These are phyloP conservation scores for Canavalia ensiformis DNA, from an alignment of 306 rosid genomes.

Conservation along the genomic window DNA sequence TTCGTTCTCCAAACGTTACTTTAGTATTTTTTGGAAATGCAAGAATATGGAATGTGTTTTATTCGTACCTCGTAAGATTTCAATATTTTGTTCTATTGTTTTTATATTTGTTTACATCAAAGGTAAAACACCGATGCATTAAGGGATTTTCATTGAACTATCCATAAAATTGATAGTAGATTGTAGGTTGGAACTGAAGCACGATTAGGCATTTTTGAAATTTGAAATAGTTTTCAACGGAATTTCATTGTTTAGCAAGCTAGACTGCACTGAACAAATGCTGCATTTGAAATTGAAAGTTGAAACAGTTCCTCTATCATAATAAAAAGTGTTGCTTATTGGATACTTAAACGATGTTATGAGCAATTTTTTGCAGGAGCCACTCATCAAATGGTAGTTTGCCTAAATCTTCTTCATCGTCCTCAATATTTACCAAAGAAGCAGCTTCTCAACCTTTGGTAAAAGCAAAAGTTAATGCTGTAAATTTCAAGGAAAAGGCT, in stretches of 20 bases:
- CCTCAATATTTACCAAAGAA: conserved; percentile 48
- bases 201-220: conserved; percentile 29
- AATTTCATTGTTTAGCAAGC: conserved; percentile 6
- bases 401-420: conserved; percentile 30
- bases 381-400: conserved; percentile 49
- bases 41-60: conserved; percentile 1
- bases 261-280: not conserved
- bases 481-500: conserved; percentile 45
- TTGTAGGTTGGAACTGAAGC: conserved; percentile 24
- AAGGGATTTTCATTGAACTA: conserved; percentile 4
- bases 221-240: not conserved
- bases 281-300: conserved; percentile 10
- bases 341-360: not conserved
- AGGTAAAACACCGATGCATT: not conserved
- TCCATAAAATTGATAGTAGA: not conserved
- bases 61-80: not conserved
- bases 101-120: not conserved
- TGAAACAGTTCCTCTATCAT: not conserved
- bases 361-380: conserved; percentile 55
- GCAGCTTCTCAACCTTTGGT: conserved; percentile 45
- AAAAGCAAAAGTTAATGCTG: conserved; percentile 45
- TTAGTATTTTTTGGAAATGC: conserved; percentile 44
- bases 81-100: not conserved
- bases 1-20: not conserved
- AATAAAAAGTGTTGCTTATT: conserved; percentile 17